Percentiles rank a stretch among this genome's conserved stretches.
phyloP scores from a whole-genome alignment of 2,329 filamentous ascomycete genomes.

The Sphaerulina musiva region DNA sequence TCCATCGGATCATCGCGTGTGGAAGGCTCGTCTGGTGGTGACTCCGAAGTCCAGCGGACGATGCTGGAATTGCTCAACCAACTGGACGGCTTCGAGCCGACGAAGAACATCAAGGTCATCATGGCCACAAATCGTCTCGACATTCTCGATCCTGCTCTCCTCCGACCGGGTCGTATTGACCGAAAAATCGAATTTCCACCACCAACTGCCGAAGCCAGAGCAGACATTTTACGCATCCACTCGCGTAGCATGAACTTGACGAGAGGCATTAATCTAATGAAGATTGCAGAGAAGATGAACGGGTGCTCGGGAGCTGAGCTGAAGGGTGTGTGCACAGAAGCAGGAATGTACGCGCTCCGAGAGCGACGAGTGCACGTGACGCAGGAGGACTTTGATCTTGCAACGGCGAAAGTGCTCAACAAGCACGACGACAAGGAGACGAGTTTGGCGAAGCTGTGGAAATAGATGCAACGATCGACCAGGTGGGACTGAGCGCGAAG shows the following conservation, averaged over 20 bases:
- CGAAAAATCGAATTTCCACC: slow-evolving; percentile 99
- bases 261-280: slow-evolving; percentile 91
- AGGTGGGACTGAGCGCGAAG: background rate
- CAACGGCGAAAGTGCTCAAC: slow-evolving; percentile 98
- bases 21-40: slow-evolving; percentile 88
- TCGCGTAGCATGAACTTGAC: slow-evolving; percentile 98
- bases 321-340: slow-evolving; percentile 98
- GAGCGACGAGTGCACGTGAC: slow-evolving; percentile 96
- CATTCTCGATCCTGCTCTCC: slow-evolving; percentile 87
- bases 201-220: slow-evolving; percentile 89
- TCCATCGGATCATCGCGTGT: slow-evolving; percentile 96
- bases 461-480: slow-evolving; percentile 41
- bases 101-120: slow-evolving; percentile 96
- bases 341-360: slow-evolving; percentile 94
- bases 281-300: slow-evolving; percentile 99
- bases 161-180: slow-evolving; percentile 96
- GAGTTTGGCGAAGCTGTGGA: slow-evolving; percentile 80
- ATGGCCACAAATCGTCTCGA: slow-evolving; percentile 99
- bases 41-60: slow-evolving; percentile 95
- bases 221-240: slow-evolving; percentile 96
- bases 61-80: slow-evolving; percentile 99
- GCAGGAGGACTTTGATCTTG: slow-evolving; percentile 97
- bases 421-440: slow-evolving; percentile 99
- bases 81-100: slow-evolving; percentile 96
- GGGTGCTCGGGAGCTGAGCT: slow-evolving; percentile 95